Evolutionary conservation across 2,329 filamentous ascomycete species (phyloP), one percentile per base, ranked within the genome.

Genomic region (Calycina herbarum): DNA sequence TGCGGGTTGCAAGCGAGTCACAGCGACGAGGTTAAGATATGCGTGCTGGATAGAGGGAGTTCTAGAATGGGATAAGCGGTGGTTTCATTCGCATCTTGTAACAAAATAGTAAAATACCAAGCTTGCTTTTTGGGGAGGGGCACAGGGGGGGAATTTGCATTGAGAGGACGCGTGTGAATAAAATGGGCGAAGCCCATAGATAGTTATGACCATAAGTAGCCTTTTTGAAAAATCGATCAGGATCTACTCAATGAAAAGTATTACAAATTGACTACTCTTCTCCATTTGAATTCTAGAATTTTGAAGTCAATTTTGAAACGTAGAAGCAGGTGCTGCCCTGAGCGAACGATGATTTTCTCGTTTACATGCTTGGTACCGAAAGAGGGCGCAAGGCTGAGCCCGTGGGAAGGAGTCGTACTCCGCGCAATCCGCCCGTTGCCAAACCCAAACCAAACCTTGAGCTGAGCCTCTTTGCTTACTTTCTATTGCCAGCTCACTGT

Each of bases 1-100:
- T 76, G 62, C 70, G 73, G 5, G 69, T 73, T 59, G 61, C 67
- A 4, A 70, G 65, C 48, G 74, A 75, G 63, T 69, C 72, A 64
- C 71, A 64, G 38, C 70, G 69, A 59, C 68, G 69, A 63, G 66
- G 62, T 40, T 70, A 48, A 67, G 35, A n/a, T 61, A 42, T 20
- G 54, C 29, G 38, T n/a, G 8, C 20, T 59, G 31, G 56, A 60
- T 42, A n/a, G n/a, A 29, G 7, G 64, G 61, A 61, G 51, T 64
- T 63, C 59, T 64, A 66, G 62, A 59, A 58, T 58, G 54, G 24
- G 6, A 58, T 65, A 57, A 35, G 38, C 59, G 27, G 42, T 38
- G 56, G 56, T 57, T 57, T 31, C 56, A 15, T 35, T 59, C 27
- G 20, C 33, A 45, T 45, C 57, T 65, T 67, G 66, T 66, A 67